Percentiles rank a stretch among this genome's conserved stretches.
Evolutionary conservation across 805 yeast genomes (phyloP).

Genomic region (Yarrowia keelungensis): DNA sequence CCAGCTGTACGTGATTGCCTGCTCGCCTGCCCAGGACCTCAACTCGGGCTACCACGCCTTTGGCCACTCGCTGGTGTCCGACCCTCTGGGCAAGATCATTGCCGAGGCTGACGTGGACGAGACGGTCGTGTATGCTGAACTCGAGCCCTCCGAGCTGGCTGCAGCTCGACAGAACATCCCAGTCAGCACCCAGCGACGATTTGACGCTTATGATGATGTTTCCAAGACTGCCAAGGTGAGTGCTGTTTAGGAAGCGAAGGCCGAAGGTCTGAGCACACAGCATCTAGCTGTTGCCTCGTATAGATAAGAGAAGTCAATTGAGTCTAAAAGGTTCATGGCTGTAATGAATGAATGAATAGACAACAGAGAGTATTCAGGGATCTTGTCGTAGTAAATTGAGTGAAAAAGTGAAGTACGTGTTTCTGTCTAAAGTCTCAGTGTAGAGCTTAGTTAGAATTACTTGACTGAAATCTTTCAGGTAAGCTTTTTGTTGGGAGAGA

Average conservation of each 20-base stretch:
- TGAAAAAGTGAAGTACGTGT: too few relatives aligned
- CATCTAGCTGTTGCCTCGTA: too few relatives aligned
- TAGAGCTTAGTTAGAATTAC: too few relatives aligned
- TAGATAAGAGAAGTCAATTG: too few relatives aligned
- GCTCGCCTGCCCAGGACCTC: conserved; percentile 90
- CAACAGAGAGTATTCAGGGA: too few relatives aligned
- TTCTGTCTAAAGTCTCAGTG: too few relatives aligned
- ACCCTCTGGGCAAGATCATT: conserved; percentile 86
- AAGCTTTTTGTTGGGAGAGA: too few relatives aligned
- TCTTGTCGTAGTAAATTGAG: too few relatives aligned
- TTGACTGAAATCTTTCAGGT: too few relatives aligned
- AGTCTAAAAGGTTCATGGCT: too few relatives aligned
- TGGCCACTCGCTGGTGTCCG: conserved; percentile 85
- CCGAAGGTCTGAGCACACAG: too few relatives aligned
- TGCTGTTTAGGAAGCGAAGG: conserved; percentile 39
- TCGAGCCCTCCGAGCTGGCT: conserved; percentile 66
- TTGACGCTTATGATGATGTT: conserved; percentile 65
- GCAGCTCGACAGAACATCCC: conserved; percentile 73
- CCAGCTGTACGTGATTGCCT: conserved; percentile 83
- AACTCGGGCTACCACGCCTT: conserved; percentile 81
- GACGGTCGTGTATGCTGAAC: conserved; percentile 74
- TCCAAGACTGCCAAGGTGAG: conserved; percentile 43
- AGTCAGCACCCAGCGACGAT: conserved; percentile 71
- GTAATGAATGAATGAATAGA: too few relatives aligned
- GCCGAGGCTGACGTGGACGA: conserved; percentile 82